Evolutionary conservation across 1,139 yeast genomes (phyloP).

Genomic region (Geotrichum aggregatum): DNA sequence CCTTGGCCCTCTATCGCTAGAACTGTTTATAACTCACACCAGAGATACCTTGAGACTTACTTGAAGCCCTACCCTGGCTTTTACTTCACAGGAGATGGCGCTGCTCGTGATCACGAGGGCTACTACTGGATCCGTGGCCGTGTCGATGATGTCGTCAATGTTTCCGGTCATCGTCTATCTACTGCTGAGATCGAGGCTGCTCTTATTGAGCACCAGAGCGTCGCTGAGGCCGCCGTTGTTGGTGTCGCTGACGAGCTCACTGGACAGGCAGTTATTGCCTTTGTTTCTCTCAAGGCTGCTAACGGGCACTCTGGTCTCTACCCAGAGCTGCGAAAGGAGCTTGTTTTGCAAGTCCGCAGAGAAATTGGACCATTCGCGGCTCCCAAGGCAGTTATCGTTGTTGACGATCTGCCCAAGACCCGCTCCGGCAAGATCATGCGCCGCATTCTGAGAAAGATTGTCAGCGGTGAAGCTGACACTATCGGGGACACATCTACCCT

Average conservation of each 20-base stretch:
- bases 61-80: slow-evolving; percentile 93
- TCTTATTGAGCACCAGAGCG: slow-evolving; percentile 69
- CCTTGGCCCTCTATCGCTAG: slow-evolving; percentile 99
- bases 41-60: slow-evolving; percentile 87
- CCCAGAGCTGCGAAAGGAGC: slow-evolving; percentile 69
- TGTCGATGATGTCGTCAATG: slow-evolving; percentile 97
- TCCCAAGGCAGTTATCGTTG: slow-evolving; percentile 85
- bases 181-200: slow-evolving; percentile 98
- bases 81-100: slow-evolving; percentile 98
- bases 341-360: slow-evolving; percentile 82
- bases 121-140: slow-evolving; percentile 98
- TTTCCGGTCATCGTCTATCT: slow-evolving; percentile 93
- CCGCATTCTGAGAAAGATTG: slow-evolving; percentile 89
- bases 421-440: slow-evolving; percentile 98
- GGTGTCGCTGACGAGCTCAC: slow-evolving; percentile 93
- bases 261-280: slow-evolving; percentile 96
- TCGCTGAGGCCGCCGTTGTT: slow-evolving; percentile 91
- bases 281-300: slow-evolving; percentile 70
- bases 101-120: slow-evolving; percentile 95
- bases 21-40: slow-evolving; percentile 88
- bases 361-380: slow-evolving; percentile 98
- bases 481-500: slow-evolving; percentile 91
- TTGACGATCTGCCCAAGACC: slow-evolving; percentile 91
- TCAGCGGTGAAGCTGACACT: slow-evolving; percentile 85
- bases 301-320: slow-evolving; percentile 43